Conservation (phyloP, 169 alveolate species). For the Plasmodium falciparum region DNA sequence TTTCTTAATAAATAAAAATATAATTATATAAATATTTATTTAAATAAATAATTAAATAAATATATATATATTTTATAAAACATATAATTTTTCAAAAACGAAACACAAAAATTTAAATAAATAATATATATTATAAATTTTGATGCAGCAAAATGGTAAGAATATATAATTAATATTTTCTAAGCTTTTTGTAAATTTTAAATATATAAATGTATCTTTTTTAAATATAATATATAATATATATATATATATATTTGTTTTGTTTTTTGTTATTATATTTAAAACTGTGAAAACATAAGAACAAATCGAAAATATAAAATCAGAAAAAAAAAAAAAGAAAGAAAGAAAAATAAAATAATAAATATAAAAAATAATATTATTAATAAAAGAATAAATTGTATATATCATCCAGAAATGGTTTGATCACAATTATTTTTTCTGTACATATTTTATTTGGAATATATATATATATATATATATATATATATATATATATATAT, state of each 20-base stretch:
- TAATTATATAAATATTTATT: no score
- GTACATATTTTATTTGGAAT: background rate
- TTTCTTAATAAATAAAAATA: no score
- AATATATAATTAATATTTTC: no score
- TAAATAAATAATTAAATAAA: no score
- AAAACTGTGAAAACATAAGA: background rate
- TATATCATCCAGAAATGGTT: background rate
- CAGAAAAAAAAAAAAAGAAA: background rate
- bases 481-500: background rate
- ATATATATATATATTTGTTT: no score
- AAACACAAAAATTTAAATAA: background rate
- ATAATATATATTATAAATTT: background rate
- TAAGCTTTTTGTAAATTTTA: no score
- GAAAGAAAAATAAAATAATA: background rate
- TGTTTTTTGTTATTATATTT: background rate
- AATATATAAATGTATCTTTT: background rate
- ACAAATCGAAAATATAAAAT: background rate
- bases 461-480: slow-evolving; percentile 16
- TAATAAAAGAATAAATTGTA: background rate
- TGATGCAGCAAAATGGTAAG: background rate
- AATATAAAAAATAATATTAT: background rate
- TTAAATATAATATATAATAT: background rate
- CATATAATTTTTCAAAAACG: background rate
- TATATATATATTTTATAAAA: background rate
- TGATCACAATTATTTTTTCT: background rate